Percentiles rank a stretch among this genome's conserved stretches.
These are phyloP conservation scores for Botrytis pseudocinerea DNA, from an alignment of 2,329 filamentous ascomycete species.

Conservation along the genomic window DNA sequence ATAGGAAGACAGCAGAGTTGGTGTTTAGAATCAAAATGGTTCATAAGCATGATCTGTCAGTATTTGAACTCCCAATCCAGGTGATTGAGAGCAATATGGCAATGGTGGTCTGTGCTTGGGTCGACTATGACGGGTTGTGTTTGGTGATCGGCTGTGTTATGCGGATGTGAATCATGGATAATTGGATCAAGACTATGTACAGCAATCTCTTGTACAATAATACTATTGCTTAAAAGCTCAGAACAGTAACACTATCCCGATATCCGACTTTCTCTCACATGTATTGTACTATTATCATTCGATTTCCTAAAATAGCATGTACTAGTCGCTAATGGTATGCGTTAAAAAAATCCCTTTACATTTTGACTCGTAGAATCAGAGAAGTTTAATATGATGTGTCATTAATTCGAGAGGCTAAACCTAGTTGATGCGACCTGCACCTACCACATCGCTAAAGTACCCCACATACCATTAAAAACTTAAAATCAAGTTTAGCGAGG, in stretches of 20 bases:
- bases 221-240: neutral
- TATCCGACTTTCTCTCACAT: neutral
- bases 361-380: neutral
- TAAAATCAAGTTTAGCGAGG: neutral
- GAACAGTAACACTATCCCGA: neutral
- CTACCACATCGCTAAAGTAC: neutral
- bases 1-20: neutral
- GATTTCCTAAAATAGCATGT: neutral
- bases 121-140: neutral
- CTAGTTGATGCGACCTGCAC: neutral
- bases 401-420: neutral
- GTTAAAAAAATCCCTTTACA: accelerated
- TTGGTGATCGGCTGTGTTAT: neutral
- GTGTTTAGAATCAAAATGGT: neutral
- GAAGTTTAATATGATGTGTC: neutral
- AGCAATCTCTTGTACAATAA: neutral
- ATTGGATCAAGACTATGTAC: neutral
- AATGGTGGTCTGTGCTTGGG: neutral
- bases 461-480: neutral
- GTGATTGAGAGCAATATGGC: neutral
- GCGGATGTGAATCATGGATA: neutral
- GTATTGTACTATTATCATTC: neutral
- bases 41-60: neutral
- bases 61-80: neutral
- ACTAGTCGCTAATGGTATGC: neutral